Evolutionary conservation across 305 asterid species (phyloP).

Genomic region (Withania somnifera): DNA sequence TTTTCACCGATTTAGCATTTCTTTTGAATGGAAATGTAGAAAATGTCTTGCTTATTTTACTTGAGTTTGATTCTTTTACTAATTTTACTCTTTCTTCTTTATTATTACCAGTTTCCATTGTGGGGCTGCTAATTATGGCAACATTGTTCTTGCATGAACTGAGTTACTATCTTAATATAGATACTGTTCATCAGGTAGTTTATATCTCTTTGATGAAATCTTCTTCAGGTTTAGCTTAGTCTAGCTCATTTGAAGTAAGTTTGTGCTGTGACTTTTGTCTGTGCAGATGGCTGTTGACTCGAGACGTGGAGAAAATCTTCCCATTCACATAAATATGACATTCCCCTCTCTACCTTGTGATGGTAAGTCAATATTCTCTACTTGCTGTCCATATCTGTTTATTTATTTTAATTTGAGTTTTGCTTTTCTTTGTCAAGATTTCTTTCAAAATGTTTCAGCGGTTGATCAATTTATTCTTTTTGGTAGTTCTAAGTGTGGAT

Average conservation of each 20-base stretch:
- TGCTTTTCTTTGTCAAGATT: slow-evolving; percentile 4
- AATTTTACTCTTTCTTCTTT: slow-evolving; percentile 11
- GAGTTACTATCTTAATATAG: slow-evolving; percentile 71
- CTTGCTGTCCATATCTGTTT: neutral
- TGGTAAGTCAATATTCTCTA: slow-evolving; percentile 39
- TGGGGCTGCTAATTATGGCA: slow-evolving; percentile 82
- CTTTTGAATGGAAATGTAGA: neutral
- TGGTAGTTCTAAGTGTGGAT: slow-evolving; percentile 84
- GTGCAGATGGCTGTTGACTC: slow-evolving; percentile 91
- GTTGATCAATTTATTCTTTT: slow-evolving; percentile 4
- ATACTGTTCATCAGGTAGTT: slow-evolving; percentile 74
- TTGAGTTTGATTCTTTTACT: slow-evolving; percentile 10
- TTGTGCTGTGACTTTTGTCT: neutral
- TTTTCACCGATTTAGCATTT: neutral
- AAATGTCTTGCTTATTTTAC: neutral
- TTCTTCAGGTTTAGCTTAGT: neutral
- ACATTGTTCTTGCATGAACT: slow-evolving; percentile 86
- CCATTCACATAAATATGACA: slow-evolving; percentile 90
- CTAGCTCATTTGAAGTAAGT: neutral
- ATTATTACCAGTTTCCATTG: slow-evolving; percentile 48
- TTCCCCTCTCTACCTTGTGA: slow-evolving; percentile 97
- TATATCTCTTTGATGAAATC: neutral
- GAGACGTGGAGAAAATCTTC: slow-evolving; percentile 92
- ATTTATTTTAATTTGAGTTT: neutral
- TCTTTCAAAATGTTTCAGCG: neutral